Evolutionary conservation across 805 yeast species (phyloP).

Genomic region (Schwanniomyces vanrijiae): DNA sequence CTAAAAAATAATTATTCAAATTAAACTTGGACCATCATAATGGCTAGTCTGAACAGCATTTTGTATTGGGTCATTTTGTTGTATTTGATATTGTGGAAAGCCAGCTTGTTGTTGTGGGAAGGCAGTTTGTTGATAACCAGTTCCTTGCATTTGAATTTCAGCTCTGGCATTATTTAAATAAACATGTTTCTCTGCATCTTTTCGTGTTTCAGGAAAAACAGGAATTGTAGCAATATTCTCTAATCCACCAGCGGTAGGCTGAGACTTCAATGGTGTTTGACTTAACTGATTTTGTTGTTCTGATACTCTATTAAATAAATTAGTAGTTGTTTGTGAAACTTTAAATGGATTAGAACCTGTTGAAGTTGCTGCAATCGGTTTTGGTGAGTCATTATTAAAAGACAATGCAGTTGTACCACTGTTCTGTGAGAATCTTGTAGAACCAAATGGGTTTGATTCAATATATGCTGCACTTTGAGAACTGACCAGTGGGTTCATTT

Average conservation of each 20-base stretch:
- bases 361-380: conserved; percentile 28
- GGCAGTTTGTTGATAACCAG: conserved; percentile 1
- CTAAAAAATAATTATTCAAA: conserved; percentile 6
- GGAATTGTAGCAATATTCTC: conserved; percentile 65
- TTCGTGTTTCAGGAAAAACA: conserved; percentile 67
- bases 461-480: conserved; percentile 17
- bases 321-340: conserved; percentile 34
- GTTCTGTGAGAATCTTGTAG: conserved; percentile 32
- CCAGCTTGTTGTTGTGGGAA: conserved; percentile 13
- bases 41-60: neutral
- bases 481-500: conserved; percentile 17
- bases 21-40: conserved; percentile 24
- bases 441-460: conserved; percentile 46
- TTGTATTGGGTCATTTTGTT: conserved; percentile 7
- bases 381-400: conserved; percentile 13
- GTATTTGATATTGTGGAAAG: conserved; percentile 10
- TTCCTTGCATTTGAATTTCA: conserved; percentile 28
- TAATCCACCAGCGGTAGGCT: conserved; percentile 72
- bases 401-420: conserved; percentile 33
- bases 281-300: conserved; percentile 15
- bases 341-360: conserved; percentile 68
- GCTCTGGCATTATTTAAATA: conserved; percentile 36
- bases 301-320: conserved; percentile 24
- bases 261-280: conserved; percentile 37
- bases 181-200: conserved; percentile 37